A percentile compares a stretch with the other conserved stretches of the same genome.
phyloP scores from a whole-genome alignment of 2,329 filamentous ascomycete species.

The Penicillium glabrum region DNA sequence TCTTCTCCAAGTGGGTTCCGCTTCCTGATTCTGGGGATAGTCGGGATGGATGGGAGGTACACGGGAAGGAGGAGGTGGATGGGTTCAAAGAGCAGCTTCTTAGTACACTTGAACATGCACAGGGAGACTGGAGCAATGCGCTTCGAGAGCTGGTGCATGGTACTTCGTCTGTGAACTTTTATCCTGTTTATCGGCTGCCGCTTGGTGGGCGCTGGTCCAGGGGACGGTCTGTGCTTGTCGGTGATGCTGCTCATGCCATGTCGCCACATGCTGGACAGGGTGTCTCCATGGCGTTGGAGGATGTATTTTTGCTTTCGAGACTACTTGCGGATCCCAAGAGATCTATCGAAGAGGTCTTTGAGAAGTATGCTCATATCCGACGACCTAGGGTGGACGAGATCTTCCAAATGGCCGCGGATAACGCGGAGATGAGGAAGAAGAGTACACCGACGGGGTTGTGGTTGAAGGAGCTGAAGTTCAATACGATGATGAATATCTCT shows the following conservation, averaged over 20 bases:
- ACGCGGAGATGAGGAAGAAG: conserved; percentile 25
- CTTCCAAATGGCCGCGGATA: conserved; percentile 21
- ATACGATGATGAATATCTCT: conserved; percentile 13
- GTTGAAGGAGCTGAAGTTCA: conserved; percentile 24
- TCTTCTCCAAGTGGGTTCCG: conserved; percentile 29
- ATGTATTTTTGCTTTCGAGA: conserved; percentile 35
- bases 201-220: conserved; percentile 34
- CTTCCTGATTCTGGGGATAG: conserved; percentile 25
- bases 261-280: conserved; percentile 51
- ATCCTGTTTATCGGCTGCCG: conserved; percentile 38
- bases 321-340: conserved; percentile 19
- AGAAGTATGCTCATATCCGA: conserved; percentile 29
- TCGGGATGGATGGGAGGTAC: conserved; percentile 34
- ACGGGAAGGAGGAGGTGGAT: conserved; percentile 29
- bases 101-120: conserved; percentile 19
- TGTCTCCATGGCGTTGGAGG: conserved; percentile 55
- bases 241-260: conserved; percentile 37
- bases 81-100: conserved; percentile 29
- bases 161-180: conserved; percentile 32
- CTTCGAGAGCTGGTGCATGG: conserved; percentile 12
- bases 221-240: conserved; percentile 37
- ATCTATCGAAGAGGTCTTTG: conserved; percentile 21
- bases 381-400: conserved; percentile 32
- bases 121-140: conserved; percentile 28
- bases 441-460: conserved; percentile 25